Evolutionary conservation across 108 stramenopile genomes (phyloP), one percentile per base, ranked within the genome.

Genomic region (Hondaea fermentalgiana): DNA sequence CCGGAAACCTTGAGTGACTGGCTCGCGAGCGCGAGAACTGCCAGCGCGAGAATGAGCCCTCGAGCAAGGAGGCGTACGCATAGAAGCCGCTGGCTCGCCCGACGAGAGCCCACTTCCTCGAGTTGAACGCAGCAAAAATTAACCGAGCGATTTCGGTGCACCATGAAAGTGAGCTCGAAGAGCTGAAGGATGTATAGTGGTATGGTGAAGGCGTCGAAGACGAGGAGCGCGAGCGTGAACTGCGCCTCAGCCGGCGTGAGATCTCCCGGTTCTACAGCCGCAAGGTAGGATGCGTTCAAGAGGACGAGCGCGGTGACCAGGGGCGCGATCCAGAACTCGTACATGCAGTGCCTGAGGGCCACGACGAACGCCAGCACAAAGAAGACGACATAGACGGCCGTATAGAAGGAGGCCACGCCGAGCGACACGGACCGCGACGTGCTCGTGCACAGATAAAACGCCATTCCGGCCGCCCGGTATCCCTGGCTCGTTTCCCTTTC

Each of bases 101-200:
- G 45, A 2, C 76, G 49, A 2, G 51, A 5, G 45, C 76, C 76
- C 2, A 25, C 19, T 4, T 83, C 76, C 51, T 83, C 76, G 28
- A 83, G 51, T 0, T 35, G 19, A 6, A 83, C 51, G 76, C 76
- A 83, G 51, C 76, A 83, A 53, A 83, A 83, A 35, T 83, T 83
- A 0, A 83, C 76, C 19, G 49, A 21, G 3, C 76, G 76, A 83
- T 83, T 83, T 35, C 51, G 19, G 51, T 83, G 76, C 51, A 83
- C 76, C 76, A 83, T 53, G 76, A n/a, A 83, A 12, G 76, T 83
- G 4, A 83, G 76, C 51, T 83, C 76, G 23, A 83, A 83, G 25
- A 83, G 76, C 51, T 83, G 76, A 23, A 83, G 64, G 25, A 69
- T 17, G 25, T 69, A 69, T 23, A 69, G 42, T 14, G 64, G 64